These are phyloP conservation scores for Seiridium cupressi DNA, from an alignment of 2,329 filamentous ascomycete species.

Conservation along the genomic window DNA sequence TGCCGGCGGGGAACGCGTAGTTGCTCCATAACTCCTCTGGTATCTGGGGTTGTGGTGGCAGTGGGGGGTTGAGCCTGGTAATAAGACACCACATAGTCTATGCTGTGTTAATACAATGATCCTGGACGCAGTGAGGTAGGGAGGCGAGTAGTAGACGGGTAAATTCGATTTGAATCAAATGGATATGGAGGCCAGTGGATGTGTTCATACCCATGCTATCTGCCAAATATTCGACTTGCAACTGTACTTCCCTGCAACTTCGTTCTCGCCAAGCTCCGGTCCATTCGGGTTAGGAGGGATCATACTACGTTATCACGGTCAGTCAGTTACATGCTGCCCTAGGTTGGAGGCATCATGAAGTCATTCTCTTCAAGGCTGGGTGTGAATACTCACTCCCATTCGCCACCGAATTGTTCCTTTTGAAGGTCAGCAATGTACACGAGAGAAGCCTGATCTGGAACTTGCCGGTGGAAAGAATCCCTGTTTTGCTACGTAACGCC, in stretches of 20 bases:
- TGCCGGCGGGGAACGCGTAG: background rate
- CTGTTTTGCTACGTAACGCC: background rate
- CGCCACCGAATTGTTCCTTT: background rate
- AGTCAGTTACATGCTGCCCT: too few relatives aligned
- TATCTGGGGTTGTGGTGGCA: background rate
- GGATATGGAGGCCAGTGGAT: too few relatives aligned
- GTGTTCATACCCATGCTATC: background rate
- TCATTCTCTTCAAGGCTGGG: background rate
- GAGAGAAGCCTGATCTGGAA: background rate
- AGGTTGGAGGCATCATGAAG: too few relatives aligned
- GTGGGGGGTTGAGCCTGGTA: background rate
- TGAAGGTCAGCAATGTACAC: background rate
- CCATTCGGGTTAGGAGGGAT: background rate
- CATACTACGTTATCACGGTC: too few relatives aligned
- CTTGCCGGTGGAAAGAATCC: background rate
- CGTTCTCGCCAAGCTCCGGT: background rate
- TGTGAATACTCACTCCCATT: background rate
- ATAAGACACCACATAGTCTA: background rate
- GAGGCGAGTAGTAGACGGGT: too few relatives aligned
- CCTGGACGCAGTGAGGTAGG: background rate
- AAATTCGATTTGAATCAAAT: too few relatives aligned
- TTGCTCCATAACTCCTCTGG: background rate
- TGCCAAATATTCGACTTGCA: background rate
- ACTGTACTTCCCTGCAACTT: background rate
- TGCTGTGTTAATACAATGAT: background rate